Base-by-base conservation (phyloP, 768 basidiomycete species). In the Tulasnella sp. region DNA sequence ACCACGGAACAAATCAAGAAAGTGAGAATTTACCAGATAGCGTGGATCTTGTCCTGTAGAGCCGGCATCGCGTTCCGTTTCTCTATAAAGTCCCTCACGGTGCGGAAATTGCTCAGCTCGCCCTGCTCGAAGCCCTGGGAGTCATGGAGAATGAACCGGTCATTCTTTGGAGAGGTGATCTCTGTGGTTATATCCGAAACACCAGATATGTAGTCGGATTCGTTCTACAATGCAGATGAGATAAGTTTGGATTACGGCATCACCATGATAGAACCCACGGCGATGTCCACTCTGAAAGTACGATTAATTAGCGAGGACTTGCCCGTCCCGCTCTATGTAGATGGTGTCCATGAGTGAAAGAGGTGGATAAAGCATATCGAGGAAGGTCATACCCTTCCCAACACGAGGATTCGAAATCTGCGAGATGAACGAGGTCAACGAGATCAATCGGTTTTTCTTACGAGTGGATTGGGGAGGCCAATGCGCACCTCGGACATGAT, bases 361-460 rank as follows among this genome's bases (percentile, higher is more conserved):
- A n/a, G 59, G 31, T 22, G 53, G 8, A 22, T 2, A 15, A 17
- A 22, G 19, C 29, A 31, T n/a, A 25, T 25, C n/a, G n/a, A n/a
- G n/a, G n/a, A n/a, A n/a, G n/a, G n/a, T n/a, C n/a, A n/a, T n/a
- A 69, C 68, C 69, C 69, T 68, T 49, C 68, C 68, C 29, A 67
- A 65, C 9, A 69, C 65, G 1, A 69, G 62, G 25, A 69, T 66
- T n/a, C 68, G 63, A 46, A 68, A 66, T 10, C 65, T 69, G 24
- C n/a, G 5, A 5, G 15, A 38, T 7, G 15, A 15, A 5, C 5
- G 7, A 38, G 15, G 15, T 38, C 34, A 38, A 15, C 15, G 5
- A 5, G 34, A 38, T 38, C 15, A 7, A 7, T 38, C 15, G n/a
- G n/a, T n/a, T n/a, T n/a, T n/a, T n/a, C n/a, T 15, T 7, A 7